phyloP scores from a whole-genome alignment of 176 grass and related monocot genomes.

The Oryza australiensis region DNA sequence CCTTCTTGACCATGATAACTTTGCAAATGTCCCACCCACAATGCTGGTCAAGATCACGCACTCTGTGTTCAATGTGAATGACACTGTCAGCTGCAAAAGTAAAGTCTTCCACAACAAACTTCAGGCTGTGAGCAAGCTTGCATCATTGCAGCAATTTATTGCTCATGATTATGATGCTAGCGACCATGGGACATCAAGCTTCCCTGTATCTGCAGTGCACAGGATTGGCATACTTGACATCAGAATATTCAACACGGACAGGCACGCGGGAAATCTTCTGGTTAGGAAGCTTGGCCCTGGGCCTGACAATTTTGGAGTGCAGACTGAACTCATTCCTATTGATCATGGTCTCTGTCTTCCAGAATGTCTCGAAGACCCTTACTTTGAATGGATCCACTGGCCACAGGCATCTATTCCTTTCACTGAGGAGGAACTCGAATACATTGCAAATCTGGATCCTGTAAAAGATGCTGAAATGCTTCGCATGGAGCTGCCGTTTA shows the following conservation, averaged over 20 bases:
- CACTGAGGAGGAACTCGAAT: slow-evolving; percentile 79
- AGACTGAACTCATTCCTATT: slow-evolving; percentile 82
- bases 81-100: slow-evolving; percentile 47
- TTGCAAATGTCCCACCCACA: slow-evolving; percentile 90
- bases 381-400: slow-evolving; percentile 99
- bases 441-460: slow-evolving; percentile 76
- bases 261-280: slow-evolving; percentile 88
- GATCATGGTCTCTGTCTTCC: slow-evolving; percentile 93
- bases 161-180: slow-evolving; percentile 95
- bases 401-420: slow-evolving; percentile 90
- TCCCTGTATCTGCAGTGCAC: slow-evolving; percentile 88
- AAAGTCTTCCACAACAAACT: slow-evolving; percentile 42
- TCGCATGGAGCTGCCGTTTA: slow-evolving; percentile 71
- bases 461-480: slow-evolving; percentile 69
- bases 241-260: slow-evolving; percentile 95
- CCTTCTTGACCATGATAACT: slow-evolving; percentile 67
- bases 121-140: slow-evolving; percentile 80
- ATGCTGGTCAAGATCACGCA: slow-evolving; percentile 93
- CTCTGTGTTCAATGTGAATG: slow-evolving; percentile 78
- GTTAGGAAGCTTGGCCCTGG: slow-evolving; percentile 64
- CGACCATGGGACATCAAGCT: slow-evolving; percentile 89
- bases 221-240: slow-evolving; percentile 92
- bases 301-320: slow-evolving; percentile 62
- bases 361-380: slow-evolving; percentile 90
- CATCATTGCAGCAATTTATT: slow-evolving; percentile 88